Evolutionary conservation across 2,329 filamentous ascomycete species (phyloP).

Genomic region (Cladophialophora psammophila): DNA sequence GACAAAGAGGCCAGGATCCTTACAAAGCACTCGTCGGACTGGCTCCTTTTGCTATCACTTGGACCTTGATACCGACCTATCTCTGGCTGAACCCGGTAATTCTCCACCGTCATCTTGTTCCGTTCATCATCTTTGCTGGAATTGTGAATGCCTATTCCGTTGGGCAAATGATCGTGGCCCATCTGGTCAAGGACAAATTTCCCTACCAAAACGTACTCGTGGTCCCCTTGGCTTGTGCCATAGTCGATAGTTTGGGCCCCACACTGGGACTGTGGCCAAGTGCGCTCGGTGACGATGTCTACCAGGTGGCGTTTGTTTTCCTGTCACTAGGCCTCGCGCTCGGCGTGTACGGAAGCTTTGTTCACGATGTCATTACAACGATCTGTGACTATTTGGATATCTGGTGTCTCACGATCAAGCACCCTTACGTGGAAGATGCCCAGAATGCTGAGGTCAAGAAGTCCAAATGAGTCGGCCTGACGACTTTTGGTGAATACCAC

Average conservation of each 20-base stretch:
- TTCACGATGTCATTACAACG: conserved; percentile 92
- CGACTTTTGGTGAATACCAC: background rate
- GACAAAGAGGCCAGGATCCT: conserved; percentile 72
- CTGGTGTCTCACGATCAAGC: conserved; percentile 97
- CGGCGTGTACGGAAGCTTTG: conserved; percentile 96
- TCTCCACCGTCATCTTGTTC: conserved; percentile 80
- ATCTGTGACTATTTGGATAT: conserved; percentile 99
- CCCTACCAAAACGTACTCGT: conserved; percentile 89
- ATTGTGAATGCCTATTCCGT: conserved; percentile 94
- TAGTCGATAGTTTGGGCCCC: conserved; percentile 81
- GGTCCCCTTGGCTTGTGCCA: conserved; percentile 77
- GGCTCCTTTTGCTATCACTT: conserved; percentile 78
- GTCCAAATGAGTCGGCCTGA: conserved; percentile 24
- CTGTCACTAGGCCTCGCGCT: conserved; percentile 82
- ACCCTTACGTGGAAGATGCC: conserved; percentile 62
- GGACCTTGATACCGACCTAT: conserved; percentile 79
- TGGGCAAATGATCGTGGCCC: conserved; percentile 93
- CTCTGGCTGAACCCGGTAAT: conserved; percentile 85
- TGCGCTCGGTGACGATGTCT: conserved; percentile 75
- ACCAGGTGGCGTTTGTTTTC: conserved; percentile 92
- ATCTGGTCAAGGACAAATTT: conserved; percentile 85
- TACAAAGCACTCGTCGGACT: conserved; percentile 77
- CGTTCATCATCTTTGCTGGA: conserved; percentile 87
- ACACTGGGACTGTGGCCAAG: conserved; percentile 75
- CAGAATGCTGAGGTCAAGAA: conserved; percentile 36